Base-by-base conservation (phyloP, 2,329 filamentous ascomycete genomes). In the Alternaria sp. region DNA sequence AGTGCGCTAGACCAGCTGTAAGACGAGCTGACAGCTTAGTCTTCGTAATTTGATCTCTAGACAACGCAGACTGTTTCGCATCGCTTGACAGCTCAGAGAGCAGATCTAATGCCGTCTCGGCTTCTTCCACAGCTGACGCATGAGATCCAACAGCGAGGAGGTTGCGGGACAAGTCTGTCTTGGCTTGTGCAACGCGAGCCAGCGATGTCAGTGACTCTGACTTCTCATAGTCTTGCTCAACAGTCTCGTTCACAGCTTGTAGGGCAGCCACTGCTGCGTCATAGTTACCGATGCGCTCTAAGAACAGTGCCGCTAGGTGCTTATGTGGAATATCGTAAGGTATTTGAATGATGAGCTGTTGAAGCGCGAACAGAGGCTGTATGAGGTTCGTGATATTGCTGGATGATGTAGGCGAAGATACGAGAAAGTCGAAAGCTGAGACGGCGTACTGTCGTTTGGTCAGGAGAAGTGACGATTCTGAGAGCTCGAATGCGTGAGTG, bases 401-500 rank as follows among this genome's bases (percentile, higher is more conserved):
- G 2, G 79, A 79, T 5, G 77, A 69, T 11, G 82, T 73, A 1
- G 86, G 79, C 2, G 85, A 84, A 2, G 85, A 82, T 13, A 92
- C 76, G 6, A 97, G 82, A 65, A 92, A 84, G 69, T 99, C 94
- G 73, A 99, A 98, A 46, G 91, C 83, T 1, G 92, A 90, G 0
- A 90, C 81, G 0, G 92, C 85, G 73, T 93, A 98, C 73, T 94
- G 91, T 29, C 89, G 86, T 73, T 93, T 91, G 0, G 89, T 87
- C 4, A 92, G 81, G 2, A 88, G 76, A 0, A 90, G 88, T 0
- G 90, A 90, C 0, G 92, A 89, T 60, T 92, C 91, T 0, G 92
- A 88, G 48, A 99, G 94, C 63, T 96, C 93, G 80, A 97, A 95
- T 0, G 95, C 94, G 73, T 99, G 95, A 1, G 91, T 93, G 72